phyloP scores from a whole-genome alignment of 371 early-diverging fungal species.

The Mortierella polycephala region DNA sequence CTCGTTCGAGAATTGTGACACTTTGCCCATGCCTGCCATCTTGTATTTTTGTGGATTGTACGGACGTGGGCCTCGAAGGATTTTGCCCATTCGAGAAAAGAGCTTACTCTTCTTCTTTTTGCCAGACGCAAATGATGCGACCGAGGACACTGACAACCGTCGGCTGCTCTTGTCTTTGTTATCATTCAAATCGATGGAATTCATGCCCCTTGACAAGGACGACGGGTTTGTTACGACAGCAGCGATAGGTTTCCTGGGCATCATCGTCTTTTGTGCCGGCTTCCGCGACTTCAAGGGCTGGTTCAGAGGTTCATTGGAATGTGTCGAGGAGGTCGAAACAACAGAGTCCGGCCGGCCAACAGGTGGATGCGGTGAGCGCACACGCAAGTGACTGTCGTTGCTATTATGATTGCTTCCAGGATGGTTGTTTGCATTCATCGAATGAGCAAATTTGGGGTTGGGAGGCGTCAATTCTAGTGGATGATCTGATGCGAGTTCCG shows the following conservation, averaged over 20 bases:
- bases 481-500: neutral
- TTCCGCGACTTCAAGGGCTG: neutral
- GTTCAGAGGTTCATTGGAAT: slow-evolving; percentile 19
- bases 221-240: too few species aligned
- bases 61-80: slow-evolving; percentile 1
- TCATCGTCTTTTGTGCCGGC: too few species aligned
- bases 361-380: neutral
- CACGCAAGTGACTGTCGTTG: neutral
- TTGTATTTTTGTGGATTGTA: slow-evolving; percentile 18
- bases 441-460: neutral
- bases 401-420: neutral
- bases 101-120: slow-evolving; percentile 3
- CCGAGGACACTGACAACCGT: neutral
- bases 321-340: slow-evolving; percentile 7
- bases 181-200: too few species aligned
- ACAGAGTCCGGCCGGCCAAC: slow-evolving; percentile 11
- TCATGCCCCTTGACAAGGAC: too few species aligned
- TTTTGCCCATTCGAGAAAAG: neutral
- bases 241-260: too few species aligned
- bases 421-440: neutral
- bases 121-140: neutral
- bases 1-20: slow-evolving; percentile 38
- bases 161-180: neutral
- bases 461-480: neutral
- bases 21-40: slow-evolving; percentile 12